Evolutionary conservation across 495 filamentous ascomycete genomes (phyloP), one percentile per base, ranked within the genome.

Genomic region (Neurospora sp.): DNA sequence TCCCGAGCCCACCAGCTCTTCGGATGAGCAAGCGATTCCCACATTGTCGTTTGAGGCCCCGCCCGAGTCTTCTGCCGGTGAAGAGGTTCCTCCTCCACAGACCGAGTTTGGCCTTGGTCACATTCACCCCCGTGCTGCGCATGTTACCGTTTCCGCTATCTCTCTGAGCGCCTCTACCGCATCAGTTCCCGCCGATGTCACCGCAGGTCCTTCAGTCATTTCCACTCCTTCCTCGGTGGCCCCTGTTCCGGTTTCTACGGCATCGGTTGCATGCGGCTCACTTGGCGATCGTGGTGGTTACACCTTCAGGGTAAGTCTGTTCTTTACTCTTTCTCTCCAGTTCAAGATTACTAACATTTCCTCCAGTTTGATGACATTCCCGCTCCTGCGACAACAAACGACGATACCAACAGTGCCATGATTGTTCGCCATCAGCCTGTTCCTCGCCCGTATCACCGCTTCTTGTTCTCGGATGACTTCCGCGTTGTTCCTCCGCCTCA

Each of bases 41-140:
- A 66, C 54, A 2, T 66, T 66, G 54, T 66, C 54, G 31, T 66
- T 66, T 35, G 54, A 66, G 23, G 54, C 6, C 23, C 54, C 54
- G 54, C 27, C 54, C 27, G 27, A 66, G 27, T 66, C 54, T 14
- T 66, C 54, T 35, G 54, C 54, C 7, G 54, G 11, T 35, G 54
- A 66, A 66, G 54, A 66, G 14, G 27, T 73, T 35, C 73, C 75
- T 16, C 75, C 75, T 12, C 75, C 75, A 0, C 74, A 79, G 54
- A 77, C 78, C 5, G 76, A 79, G 27, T 71, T 79, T 18, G 54
- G 54, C 23, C 27, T 35, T 27, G 54, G 54, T 35, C 54, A 66
- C 27, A 9, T 66, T 66, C 54, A 66, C 54, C 54, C 54, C 2
- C 54, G 54, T 66, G 23, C 54, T 37, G 54, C 54, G 1, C 12